Conservation (phyloP, 768 basidiomycete genomes). For the Boletales sp. region DNA sequence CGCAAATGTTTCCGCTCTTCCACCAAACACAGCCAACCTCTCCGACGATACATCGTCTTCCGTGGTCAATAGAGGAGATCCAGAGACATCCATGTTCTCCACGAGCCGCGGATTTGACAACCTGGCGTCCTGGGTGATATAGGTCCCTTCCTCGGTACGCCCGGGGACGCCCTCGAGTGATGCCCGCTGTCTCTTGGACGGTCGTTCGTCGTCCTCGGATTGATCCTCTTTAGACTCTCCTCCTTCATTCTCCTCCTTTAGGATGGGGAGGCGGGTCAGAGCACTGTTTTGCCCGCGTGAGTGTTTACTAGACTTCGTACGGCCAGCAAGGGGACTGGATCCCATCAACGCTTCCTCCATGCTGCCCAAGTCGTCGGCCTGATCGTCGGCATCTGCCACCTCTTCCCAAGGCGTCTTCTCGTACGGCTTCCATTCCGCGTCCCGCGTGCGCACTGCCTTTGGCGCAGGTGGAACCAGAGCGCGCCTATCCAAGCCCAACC, state of each 20-base stretch:
- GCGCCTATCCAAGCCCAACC: conserved; percentile 22
- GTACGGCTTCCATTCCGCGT: conserved; percentile 13
- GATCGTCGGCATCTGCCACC: conserved; percentile 7
- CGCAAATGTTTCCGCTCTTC: not conserved
- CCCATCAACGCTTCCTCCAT: conserved; percentile 16
- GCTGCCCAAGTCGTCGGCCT: conserved; percentile 3
- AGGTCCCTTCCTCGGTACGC: not conserved
- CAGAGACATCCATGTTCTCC: conserved; percentile 26
- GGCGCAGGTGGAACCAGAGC: conserved; percentile 30
- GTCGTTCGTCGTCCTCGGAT: conserved; percentile 9
- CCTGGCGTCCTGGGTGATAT: not conserved
- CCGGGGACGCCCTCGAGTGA: not conserved
- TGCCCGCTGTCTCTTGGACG: conserved; percentile 20
- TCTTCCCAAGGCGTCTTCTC: conserved; percentile 25
- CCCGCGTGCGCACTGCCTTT: conserved; percentile 24
- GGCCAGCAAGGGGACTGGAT: conserved; percentile 28
- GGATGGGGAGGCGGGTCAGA: conserved; percentile 16
- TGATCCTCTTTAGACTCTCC: conserved; percentile 9
- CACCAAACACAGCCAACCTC: not conserved
- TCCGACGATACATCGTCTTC: not conserved
- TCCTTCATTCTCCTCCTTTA: conserved; percentile 28
- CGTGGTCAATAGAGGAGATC: conserved; percentile 17
- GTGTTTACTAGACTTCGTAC: conserved; percentile 7
- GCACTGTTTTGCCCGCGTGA: conserved; percentile 6
- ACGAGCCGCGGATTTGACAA: conserved; percentile 17